Conservation (phyloP, 768 basidiomycete genomes). For the Suillus spraguei region DNA sequence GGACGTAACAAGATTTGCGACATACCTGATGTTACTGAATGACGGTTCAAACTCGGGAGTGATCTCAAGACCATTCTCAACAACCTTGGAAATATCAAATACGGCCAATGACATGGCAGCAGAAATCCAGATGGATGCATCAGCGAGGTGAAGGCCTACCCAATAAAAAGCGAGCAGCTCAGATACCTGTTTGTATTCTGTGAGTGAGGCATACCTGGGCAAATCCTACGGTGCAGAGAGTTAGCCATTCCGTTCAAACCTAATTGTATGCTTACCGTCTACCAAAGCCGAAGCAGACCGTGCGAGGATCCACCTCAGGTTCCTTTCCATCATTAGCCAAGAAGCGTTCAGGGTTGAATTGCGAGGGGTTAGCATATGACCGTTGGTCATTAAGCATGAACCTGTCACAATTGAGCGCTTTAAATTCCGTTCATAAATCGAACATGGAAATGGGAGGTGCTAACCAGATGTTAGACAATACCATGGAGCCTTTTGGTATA, state of each 20-base stretch:
- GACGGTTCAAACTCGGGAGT: slow-evolving; percentile 47
- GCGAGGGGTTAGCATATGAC: slow-evolving; percentile 53
- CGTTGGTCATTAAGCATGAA: slow-evolving; percentile 33
- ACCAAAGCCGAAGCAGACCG: slow-evolving; percentile 48
- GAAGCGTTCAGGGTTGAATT: slow-evolving; percentile 34
- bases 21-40: slow-evolving; percentile 44
- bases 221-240: neutral
- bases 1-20: slow-evolving; percentile 18
- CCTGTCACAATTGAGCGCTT: slow-evolving; percentile 17
- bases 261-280: slow-evolving; percentile 24
- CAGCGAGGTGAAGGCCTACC: slow-evolving; percentile 50
- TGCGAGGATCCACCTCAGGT: slow-evolving; percentile 30
- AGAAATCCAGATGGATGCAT: slow-evolving; percentile 42
- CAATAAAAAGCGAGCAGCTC: slow-evolving; percentile 21
- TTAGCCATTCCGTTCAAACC: neutral
- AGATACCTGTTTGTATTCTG: neutral
- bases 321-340: neutral
- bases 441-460: neutral
- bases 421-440: neutral
- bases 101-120: slow-evolving; percentile 42
- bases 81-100: slow-evolving; percentile 35
- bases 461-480: neutral
- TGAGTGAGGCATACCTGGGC: neutral
- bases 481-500: neutral
- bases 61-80: slow-evolving; percentile 35